Percentiles rank a stretch among this genome's conserved stretches.
These are phyloP conservation scores for Starmerella cellae DNA, from an alignment of 805 yeast genomes.

Conservation along the genomic window DNA sequence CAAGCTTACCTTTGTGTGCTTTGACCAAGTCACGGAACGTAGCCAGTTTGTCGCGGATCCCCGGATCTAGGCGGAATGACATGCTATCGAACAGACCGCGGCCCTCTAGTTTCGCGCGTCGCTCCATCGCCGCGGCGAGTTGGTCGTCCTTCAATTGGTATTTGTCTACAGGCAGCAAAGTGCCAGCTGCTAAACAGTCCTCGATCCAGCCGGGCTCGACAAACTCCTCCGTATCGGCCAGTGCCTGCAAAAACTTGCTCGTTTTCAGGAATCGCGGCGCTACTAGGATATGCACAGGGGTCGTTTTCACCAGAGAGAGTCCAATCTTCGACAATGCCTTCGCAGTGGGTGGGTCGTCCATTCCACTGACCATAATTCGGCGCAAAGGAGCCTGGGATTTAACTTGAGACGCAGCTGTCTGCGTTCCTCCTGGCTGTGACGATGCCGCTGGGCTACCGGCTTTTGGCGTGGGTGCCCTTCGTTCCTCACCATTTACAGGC, in stretches of 20 bases:
- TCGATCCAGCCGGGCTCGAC: conserved; percentile 23
- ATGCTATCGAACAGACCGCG: conserved; percentile 35
- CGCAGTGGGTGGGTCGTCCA: conserved; percentile 18
- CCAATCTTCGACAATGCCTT: conserved; percentile 36
- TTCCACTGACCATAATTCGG: conserved; percentile 22
- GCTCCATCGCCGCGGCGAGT: conserved; percentile 10
- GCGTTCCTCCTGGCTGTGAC: not conserved
- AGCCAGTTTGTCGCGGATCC: conserved; percentile 47
- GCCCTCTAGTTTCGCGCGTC: conserved; percentile 9
- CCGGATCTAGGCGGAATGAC: conserved; percentile 43
- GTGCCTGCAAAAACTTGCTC: conserved; percentile 65
- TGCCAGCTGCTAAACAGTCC: conserved; percentile 19
- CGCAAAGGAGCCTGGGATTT: not conserved
- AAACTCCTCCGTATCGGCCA: conserved; percentile 36
- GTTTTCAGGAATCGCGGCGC: conserved; percentile 80
- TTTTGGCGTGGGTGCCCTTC: not conserved
- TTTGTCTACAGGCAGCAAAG: conserved; percentile 15
- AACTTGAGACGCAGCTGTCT: not conserved
- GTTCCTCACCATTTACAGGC: not conserved
- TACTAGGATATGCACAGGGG: conserved; percentile 35
- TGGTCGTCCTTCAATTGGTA: conserved; percentile 18
- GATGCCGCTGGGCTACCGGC: not conserved
- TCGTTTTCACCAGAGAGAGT: conserved; percentile 34
- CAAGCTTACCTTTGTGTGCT: conserved; percentile 43
- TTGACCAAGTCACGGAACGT: conserved; percentile 43